phyloP scores from a whole-genome alignment of 345 rosid species.

The Populus alba region DNA sequence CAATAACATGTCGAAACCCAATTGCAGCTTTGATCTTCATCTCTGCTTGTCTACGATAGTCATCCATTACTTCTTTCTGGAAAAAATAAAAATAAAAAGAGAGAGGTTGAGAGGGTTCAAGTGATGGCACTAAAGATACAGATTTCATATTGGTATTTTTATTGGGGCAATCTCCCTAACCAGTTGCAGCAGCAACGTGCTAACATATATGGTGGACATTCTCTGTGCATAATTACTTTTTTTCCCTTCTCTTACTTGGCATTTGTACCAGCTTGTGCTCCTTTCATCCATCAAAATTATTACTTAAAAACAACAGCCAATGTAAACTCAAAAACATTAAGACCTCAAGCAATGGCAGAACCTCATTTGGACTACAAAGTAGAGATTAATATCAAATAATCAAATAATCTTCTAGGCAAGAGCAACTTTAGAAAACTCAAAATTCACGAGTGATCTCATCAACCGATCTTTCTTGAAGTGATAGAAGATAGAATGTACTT shows the following conservation, averaged over 20 bases:
- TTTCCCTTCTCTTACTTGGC: no score
- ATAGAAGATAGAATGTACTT: conserved; percentile 1
- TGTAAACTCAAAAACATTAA: no score
- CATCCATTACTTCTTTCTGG: conserved; percentile 75
- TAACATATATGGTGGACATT: background rate
- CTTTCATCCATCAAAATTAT: no score
- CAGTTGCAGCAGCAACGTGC: background rate
- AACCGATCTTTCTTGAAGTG: background rate
- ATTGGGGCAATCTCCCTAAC: background rate
- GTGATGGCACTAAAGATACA: background rate
- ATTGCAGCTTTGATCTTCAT: conserved; percentile 57
- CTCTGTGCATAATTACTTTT: no score
- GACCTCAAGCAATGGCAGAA: no score
- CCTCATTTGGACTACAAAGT: no score
- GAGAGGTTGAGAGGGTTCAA: background rate
- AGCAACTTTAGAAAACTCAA: conserved; percentile 2
- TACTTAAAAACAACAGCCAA: no score
- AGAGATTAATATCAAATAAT: background rate
- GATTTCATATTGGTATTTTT: background rate
- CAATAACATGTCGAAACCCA: conserved; percentile 91
- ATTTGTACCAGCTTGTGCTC: no score
- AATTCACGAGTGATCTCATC: background rate
- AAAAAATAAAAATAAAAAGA: background rate
- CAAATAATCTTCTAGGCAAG: background rate
- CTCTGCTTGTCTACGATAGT: conserved; percentile 45